Conservation (phyloP, 1,284 basidiomycete species). For the Trichosporon ovoides region DNA sequence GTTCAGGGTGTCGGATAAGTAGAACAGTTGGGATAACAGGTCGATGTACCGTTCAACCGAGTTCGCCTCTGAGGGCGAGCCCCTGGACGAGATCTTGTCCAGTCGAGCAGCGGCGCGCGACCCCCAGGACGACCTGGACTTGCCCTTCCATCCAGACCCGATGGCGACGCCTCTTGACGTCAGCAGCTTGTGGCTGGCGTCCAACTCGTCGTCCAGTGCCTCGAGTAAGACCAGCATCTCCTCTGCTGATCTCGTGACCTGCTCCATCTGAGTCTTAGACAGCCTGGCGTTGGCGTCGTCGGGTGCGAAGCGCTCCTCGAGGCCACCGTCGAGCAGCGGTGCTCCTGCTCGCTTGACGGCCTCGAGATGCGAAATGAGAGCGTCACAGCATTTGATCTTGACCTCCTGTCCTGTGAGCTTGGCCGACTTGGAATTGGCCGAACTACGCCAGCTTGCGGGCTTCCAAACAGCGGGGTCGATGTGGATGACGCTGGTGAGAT, state of each 20-base stretch:
- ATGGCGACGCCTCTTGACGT: constrained; percentile 72
- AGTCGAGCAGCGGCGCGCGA: constrained; percentile 74
- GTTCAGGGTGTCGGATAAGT: constrained; percentile 71
- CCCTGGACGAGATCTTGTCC: constrained; percentile 85
- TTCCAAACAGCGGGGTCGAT: constrained; percentile 82
- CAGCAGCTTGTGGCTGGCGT: constrained; percentile 80
- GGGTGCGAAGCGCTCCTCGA: constrained; percentile 58
- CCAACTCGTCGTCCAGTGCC: constrained; percentile 77
- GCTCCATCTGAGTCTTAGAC: constrained; percentile 13
- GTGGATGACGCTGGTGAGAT: constrained; percentile 79
- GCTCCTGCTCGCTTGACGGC: constrained; percentile 42
- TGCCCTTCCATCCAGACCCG: constrained; percentile 59
- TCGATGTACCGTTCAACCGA: constrained; percentile 80
- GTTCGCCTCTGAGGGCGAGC: constrained; percentile 56
- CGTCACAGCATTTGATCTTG: constrained; percentile 33
- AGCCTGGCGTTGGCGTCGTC: constrained; percentile 8
- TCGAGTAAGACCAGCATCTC: constrained; percentile 50
- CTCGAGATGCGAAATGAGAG: constrained; percentile 28
- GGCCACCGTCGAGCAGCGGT: constrained; percentile 52
- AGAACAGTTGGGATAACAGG: constrained; percentile 69
- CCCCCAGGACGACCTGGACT: constrained; percentile 62
- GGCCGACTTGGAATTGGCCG: constrained; percentile 54
- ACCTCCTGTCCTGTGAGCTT: constrained; percentile 34
- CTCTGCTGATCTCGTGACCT: constrained; percentile 57
- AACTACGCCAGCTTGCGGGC: constrained; percentile 19